Percentiles rank a stretch among this genome's conserved stretches.
These are phyloP conservation scores for Ustilago tritici DNA, from an alignment of 1,284 basidiomycete genomes.

Conservation along the genomic window DNA sequence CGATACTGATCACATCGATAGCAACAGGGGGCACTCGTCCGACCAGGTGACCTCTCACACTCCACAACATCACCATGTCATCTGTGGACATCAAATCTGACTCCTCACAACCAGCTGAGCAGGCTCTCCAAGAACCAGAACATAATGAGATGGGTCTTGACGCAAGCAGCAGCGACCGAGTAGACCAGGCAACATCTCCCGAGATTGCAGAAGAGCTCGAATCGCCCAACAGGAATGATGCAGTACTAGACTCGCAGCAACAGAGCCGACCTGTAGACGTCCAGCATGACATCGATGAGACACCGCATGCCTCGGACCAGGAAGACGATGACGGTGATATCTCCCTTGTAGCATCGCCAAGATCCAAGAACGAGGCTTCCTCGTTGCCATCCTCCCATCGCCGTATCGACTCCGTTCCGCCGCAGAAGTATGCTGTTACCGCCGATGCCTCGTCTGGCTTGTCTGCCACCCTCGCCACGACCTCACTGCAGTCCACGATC, in stretches of 20 bases:
- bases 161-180: background rate
- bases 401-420: conserved; percentile 50
- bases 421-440: conserved; percentile 39
- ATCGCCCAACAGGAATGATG: background rate
- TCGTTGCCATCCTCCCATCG: conserved; percentile 13
- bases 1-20: background rate
- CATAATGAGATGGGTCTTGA: background rate
- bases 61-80: background rate
- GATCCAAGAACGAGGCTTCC: background rate
- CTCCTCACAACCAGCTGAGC: background rate
- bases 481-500: conserved; percentile 14
- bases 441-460: conserved; percentile 6
- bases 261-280: background rate
- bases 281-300: background rate
- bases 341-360: conserved; percentile 28
- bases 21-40: background rate
- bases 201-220: background rate
- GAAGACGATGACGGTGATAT: conserved; percentile 29
- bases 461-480: conserved; percentile 19
- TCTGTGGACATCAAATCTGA: background rate
- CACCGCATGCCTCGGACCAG: conserved; percentile 1
- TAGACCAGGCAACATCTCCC: background rate
- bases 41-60: background rate
- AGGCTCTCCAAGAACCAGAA: background rate
- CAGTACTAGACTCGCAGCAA: background rate